Percentiles rank a stretch among this genome's conserved stretches.
These are phyloP conservation scores for Boletellus deceptivus DNA, from an alignment of 1,284 basidiomycete species.

Conservation along the genomic window DNA sequence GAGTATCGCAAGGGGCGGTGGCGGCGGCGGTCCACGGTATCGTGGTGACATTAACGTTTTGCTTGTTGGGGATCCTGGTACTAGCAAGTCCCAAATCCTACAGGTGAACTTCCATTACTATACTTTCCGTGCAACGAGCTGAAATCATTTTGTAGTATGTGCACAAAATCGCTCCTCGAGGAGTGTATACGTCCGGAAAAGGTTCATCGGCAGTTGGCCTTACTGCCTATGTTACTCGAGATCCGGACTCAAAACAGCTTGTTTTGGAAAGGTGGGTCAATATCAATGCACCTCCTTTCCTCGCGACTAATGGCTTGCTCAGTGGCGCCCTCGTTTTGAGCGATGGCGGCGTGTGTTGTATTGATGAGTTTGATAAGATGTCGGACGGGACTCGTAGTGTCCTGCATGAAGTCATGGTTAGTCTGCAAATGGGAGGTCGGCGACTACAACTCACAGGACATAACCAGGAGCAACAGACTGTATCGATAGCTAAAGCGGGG, in stretches of 20 bases:
- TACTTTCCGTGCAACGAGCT: slow-evolving; percentile 1
- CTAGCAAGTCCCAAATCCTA: slow-evolving; percentile 94
- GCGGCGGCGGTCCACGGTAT: slow-evolving; percentile 93
- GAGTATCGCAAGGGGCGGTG: slow-evolving; percentile 88
- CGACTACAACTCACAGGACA: slow-evolving; percentile 5
- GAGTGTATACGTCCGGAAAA: slow-evolving; percentile 96
- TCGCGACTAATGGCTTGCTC: slow-evolving; percentile 5
- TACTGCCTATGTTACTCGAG: slow-evolving; percentile 96
- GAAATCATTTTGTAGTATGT: slow-evolving; percentile 68
- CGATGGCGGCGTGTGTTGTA: slow-evolving; percentile 98
- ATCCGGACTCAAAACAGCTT: slow-evolving; percentile 97
- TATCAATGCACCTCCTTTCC: background rate
- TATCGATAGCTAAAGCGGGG: slow-evolving; percentile 99
- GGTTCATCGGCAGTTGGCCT: slow-evolving; percentile 98
- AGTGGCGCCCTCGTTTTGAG: slow-evolving; percentile 96
- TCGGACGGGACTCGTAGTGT: slow-evolving; percentile 95
- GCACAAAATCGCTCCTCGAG: slow-evolving; percentile 96
- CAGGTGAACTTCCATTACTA: slow-evolving; percentile 52
- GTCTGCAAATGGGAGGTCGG: slow-evolving; percentile 20
- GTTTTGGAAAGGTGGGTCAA: slow-evolving; percentile 83
- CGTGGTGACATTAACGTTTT: slow-evolving; percentile 97
- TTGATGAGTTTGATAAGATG: slow-evolving; percentile 99
- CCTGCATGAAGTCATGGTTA: slow-evolving; percentile 97
- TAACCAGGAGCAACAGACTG: slow-evolving; percentile 93
- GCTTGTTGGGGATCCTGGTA: slow-evolving; percentile 97